These are phyloP conservation scores for Verticillium nubilum DNA, from an alignment of 2,329 filamentous ascomycete species.

Conservation along the genomic window DNA sequence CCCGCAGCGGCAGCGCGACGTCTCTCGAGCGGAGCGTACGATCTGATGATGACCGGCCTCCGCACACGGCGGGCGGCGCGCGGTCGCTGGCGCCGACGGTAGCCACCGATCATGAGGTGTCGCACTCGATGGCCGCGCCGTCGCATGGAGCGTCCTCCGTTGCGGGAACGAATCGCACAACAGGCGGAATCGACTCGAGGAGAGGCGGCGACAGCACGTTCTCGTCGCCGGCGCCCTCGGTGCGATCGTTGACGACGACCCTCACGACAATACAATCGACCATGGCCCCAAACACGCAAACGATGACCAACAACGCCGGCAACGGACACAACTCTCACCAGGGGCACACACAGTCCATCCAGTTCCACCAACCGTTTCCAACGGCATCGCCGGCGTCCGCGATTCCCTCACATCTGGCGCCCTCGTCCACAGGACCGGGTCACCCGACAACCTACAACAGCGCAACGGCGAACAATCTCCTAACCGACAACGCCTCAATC, in stretches of 20 bases:
- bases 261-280: constrained; percentile 77
- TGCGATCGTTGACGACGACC: constrained; percentile 75
- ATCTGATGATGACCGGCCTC: constrained; percentile 52
- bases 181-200: constrained; percentile 59
- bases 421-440: constrained; percentile 32
- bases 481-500: constrained; percentile 83
- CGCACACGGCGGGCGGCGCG: constrained; percentile 53
- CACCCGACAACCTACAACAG: constrained; percentile 68
- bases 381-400: constrained; percentile 62
- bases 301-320: constrained; percentile 29
- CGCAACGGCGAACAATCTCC: constrained; percentile 76
- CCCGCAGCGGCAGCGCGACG: constrained; percentile 45
- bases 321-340: constrained; percentile 29
- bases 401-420: constrained; percentile 64
- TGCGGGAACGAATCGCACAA: constrained; percentile 69
- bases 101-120: constrained; percentile 75
- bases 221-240: constrained; percentile 75
- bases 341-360: constrained; percentile 41
- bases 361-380: constrained; percentile 63
- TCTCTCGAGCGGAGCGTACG: constrained; percentile 55
- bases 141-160: constrained; percentile 47
- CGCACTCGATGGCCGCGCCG: constrained; percentile 67
- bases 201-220: constrained; percentile 73
- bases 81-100: constrained; percentile 74
- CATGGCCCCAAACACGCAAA: constrained; percentile 49